These are phyloP conservation scores for Cephalotrichum gorgonifer DNA, from an alignment of 2,329 filamentous ascomycete species.

Conservation along the genomic window DNA sequence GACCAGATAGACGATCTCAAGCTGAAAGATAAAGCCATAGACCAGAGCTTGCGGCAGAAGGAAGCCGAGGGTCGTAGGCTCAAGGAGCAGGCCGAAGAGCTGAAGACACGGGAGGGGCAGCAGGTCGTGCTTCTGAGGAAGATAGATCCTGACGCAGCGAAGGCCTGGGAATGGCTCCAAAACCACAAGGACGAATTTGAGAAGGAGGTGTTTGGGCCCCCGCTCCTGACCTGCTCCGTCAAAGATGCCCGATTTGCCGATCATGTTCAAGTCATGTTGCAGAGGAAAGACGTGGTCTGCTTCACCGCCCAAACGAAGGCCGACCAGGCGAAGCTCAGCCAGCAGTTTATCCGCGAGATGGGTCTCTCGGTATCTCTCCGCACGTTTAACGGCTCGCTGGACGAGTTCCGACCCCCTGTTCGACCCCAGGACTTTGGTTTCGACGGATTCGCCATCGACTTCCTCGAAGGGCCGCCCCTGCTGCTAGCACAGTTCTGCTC, in stretches of 20 bases:
- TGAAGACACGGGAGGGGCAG: slow-evolving; percentile 68
- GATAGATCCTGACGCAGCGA: slow-evolving; percentile 51
- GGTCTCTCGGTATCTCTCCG: slow-evolving; percentile 64
- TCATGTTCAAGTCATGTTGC: slow-evolving; percentile 41
- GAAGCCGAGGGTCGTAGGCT: slow-evolving; percentile 16
- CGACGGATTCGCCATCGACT: slow-evolving; percentile 72
- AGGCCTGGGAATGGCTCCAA: slow-evolving; percentile 75
- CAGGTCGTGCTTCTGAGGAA: slow-evolving; percentile 55
- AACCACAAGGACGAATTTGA: slow-evolving; percentile 59
- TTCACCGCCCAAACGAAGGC: slow-evolving; percentile 67
- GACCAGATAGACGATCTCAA: slow-evolving; percentile 31
- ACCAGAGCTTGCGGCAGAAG: slow-evolving; percentile 16
- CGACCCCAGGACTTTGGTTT: slow-evolving; percentile 47
- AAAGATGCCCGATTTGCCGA: slow-evolving; percentile 58
- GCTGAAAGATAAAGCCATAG: slow-evolving; percentile 29
- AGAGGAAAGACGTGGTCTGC: slow-evolving; percentile 43
- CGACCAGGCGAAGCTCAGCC: slow-evolving; percentile 66
- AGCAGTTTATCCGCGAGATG: slow-evolving; percentile 52
- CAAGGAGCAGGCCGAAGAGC: slow-evolving; percentile 39
- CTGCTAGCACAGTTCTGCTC: slow-evolving; percentile 84
- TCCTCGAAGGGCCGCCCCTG: slow-evolving; percentile 66
- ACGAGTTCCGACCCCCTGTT: slow-evolving; percentile 44
- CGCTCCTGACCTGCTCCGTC: slow-evolving; percentile 69
- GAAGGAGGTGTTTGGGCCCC: slow-evolving; percentile 69
- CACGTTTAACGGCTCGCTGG: slow-evolving; percentile 44